Evolutionary conservation across 78 protist genomes (phyloP).

Genomic region (Cyanophora paradoxa): DNA sequence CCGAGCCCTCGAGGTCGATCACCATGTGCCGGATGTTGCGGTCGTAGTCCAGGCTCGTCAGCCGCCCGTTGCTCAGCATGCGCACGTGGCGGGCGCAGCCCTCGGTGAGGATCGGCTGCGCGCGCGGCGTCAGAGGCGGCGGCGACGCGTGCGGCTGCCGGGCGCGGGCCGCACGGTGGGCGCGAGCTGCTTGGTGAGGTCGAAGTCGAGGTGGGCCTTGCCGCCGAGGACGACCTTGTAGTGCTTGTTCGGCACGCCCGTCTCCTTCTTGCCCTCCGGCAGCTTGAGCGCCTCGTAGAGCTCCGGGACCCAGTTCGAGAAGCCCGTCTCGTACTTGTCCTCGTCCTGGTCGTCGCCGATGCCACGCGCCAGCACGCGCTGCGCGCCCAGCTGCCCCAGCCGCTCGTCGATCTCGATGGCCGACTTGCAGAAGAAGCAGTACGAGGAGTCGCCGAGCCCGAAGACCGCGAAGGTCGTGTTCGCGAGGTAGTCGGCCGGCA

Average conservation of each 20-base stretch:
- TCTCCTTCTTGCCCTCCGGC: neutral
- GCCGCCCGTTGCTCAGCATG: slow-evolving; percentile 3
- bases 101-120: too few relatives aligned
- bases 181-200: too few relatives aligned
- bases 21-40: slow-evolving; percentile 23
- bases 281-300: neutral
- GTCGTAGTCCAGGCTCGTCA: slow-evolving; percentile 45
- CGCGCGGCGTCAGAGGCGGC: too few relatives aligned
- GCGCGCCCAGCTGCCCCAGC: slow-evolving; percentile 9
- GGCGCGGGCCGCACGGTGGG: too few relatives aligned
- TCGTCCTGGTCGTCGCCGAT: slow-evolving; percentile 11
- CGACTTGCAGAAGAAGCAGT: slow-evolving; percentile 7
- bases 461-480: slow-evolving; percentile 36
- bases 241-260: neutral
- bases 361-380: neutral
- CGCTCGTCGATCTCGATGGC: slow-evolving; percentile 5
- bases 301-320: neutral
- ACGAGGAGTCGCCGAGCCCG: slow-evolving; percentile 54
- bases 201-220: too few relatives aligned
- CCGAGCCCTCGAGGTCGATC: slow-evolving; percentile 15
- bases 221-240: neutral
- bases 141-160: too few relatives aligned
- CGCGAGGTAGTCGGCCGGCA: slow-evolving; percentile 4
- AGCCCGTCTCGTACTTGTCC: slow-evolving; percentile 1
- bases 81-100: too few relatives aligned